Percentiles rank a stretch among this genome's conserved stretches.
Evolutionary conservation across 1,284 basidiomycete genomes (phyloP).

Genomic region (Gymnopus androsaceus): DNA sequence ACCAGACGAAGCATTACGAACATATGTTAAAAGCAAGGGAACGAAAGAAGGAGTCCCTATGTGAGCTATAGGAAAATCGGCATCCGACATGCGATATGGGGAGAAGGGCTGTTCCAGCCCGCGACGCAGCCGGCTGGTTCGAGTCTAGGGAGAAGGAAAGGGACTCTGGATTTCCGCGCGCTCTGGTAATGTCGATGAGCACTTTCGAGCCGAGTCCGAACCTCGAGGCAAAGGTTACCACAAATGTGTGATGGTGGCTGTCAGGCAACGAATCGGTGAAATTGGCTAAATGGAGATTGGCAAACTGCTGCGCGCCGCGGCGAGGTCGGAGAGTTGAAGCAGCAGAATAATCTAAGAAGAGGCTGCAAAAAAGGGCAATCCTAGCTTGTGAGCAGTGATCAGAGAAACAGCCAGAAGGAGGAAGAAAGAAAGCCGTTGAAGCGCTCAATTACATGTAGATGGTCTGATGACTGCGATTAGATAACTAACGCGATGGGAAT

Average conservation of each 20-base stretch:
- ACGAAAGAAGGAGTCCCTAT: conserved; percentile 56
- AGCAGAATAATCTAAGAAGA: no score
- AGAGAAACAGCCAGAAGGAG: no score
- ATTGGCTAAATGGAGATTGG: background rate
- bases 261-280: background rate
- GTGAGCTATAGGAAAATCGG: conserved; percentile 14
- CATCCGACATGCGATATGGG: background rate
- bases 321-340: no score
- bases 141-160: no score
- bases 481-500: no score
- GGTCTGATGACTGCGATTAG: no score
- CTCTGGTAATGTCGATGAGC: background rate
- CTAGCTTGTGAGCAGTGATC: no score
- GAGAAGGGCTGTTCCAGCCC: background rate
- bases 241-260: conserved; percentile 4
- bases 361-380: no score
- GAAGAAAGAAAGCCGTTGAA: no score
- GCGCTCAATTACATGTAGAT: no score
- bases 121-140: no score
- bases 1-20: conserved; percentile 43
- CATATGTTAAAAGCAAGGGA: conserved; percentile 47
- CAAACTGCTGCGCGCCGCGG: background rate
- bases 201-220: background rate
- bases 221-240: background rate
- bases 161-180: background rate